Conservation (phyloP, 331 rosid species). For the Arachis monticola region DNA sequence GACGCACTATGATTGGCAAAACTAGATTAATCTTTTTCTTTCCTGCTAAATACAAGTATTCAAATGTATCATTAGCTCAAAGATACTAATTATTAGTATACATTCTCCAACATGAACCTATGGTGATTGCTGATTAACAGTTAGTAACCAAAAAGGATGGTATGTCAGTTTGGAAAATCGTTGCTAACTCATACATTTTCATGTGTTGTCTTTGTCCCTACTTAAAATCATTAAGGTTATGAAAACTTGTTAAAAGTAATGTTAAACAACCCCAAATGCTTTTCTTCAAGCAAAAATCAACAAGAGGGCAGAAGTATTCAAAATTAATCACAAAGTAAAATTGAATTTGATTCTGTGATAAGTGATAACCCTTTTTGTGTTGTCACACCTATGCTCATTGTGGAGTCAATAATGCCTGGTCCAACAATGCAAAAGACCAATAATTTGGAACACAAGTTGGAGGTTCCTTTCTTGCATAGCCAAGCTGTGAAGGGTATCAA, state of each 20-base stretch:
- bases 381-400: slow-evolving; percentile 5
- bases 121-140: neutral
- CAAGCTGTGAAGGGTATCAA: slow-evolving; percentile 44
- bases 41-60: slow-evolving; percentile 11
- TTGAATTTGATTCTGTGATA: neutral
- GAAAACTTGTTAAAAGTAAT: neutral
- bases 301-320: neutral
- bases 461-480: slow-evolving; percentile 36
- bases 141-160: slow-evolving; percentile 26
- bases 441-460: slow-evolving; percentile 34
- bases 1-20: slow-evolving; percentile 17
- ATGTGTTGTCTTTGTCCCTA: slow-evolving; percentile 28
- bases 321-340: neutral
- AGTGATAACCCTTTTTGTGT: slow-evolving; percentile 11
- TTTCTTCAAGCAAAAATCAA: neutral
- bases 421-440: slow-evolving; percentile 21
- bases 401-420: neutral
- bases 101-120: neutral
- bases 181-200: slow-evolving; percentile 22
- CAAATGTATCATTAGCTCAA: slow-evolving; percentile 14
- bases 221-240: slow-evolving; percentile 19
- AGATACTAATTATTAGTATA: neutral
- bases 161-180: slow-evolving; percentile 30
- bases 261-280: slow-evolving; percentile 9
- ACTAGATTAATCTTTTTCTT: slow-evolving; percentile 26